Conservation (phyloP, 768 basidiomycete species). For the Phallus indusiatus region DNA sequence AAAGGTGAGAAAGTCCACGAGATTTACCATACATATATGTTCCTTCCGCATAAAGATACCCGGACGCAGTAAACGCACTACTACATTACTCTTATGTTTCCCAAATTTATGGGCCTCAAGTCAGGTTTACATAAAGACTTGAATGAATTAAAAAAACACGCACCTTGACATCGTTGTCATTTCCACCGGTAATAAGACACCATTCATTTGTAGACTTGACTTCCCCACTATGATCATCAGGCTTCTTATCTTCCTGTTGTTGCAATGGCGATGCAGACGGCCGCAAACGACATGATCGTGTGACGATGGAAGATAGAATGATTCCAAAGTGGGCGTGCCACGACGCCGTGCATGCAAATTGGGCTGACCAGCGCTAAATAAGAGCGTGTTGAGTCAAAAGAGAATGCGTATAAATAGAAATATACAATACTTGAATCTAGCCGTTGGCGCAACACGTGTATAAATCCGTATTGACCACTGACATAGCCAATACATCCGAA, state of each 20-base stretch:
- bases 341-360: constrained; percentile 76
- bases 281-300: constrained; percentile 15
- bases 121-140: background rate
- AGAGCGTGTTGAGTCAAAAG: too few relatives aligned
- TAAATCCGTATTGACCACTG: constrained; percentile 49
- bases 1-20: too few relatives aligned
- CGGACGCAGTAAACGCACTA: background rate
- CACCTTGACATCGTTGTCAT: constrained; percentile 11
- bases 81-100: constrained; percentile 21
- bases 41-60: background rate
- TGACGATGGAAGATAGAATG: constrained; percentile 70
- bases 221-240: constrained; percentile 67
- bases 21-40: background rate
- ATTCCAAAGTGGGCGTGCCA: too few relatives aligned
- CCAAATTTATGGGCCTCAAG: constrained; percentile 26
- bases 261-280: constrained; percentile 13
- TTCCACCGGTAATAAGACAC: constrained; percentile 11
- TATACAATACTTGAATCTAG: constrained; percentile 51
- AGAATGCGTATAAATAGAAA: too few relatives aligned
- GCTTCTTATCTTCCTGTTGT: constrained; percentile 16
- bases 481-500: constrained; percentile 74
- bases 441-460: constrained; percentile 45
- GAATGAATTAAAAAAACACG: background rate
- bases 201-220: constrained; percentile 61
- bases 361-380: constrained; percentile 64